phyloP scores from a whole-genome alignment of 2,329 filamentous ascomycete species.

The Hirsutella thompsonii region DNA sequence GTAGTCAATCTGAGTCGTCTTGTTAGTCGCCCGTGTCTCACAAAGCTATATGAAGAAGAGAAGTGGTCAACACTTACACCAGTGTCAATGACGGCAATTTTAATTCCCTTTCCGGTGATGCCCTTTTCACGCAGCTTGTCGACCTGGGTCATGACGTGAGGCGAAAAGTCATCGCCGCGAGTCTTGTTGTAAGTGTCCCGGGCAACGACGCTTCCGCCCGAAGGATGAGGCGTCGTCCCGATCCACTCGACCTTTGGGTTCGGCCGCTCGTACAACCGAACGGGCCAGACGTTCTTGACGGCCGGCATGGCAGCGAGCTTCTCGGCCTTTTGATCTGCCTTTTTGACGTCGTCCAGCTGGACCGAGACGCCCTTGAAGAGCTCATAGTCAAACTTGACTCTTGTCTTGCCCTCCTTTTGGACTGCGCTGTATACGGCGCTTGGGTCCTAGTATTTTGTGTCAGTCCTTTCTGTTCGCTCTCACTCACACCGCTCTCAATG shows the following conservation, averaged over 20 bases:
- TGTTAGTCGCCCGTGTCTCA: too few species aligned
- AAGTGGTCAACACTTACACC: too few species aligned
- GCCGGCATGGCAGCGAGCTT: constrained; percentile 27
- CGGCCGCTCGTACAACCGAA: constrained; percentile 30
- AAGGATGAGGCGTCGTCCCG: constrained; percentile 13
- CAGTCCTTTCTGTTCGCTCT: constrained; percentile 7
- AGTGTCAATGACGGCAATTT: constrained; percentile 39
- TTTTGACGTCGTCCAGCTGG: constrained; percentile 33
- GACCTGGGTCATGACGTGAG: constrained; percentile 44
- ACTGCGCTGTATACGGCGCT: constrained; percentile 7
- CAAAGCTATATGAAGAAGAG: too few species aligned
- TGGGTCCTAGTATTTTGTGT: constrained; percentile 7
- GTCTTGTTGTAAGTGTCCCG: constrained; percentile 7
- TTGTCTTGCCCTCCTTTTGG: constrained; percentile 24
- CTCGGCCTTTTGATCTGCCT: constrained; percentile 26
- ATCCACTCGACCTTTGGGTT: constrained; percentile 31
- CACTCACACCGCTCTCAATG: too few species aligned
- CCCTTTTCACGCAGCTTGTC: constrained; percentile 36
- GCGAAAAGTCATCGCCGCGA: constrained; percentile 29
- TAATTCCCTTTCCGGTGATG: constrained; percentile 36
- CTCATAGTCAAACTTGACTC: constrained; percentile 34
- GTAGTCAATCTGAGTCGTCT: constrained; percentile 40
- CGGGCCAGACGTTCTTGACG: constrained; percentile 36
- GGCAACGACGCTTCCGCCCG: constrained; percentile 9
- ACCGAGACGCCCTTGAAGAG: constrained; percentile 43